Evolutionary conservation across 164 flowering plant genomes (phyloP), one percentile per base, ranked within the genome.

Genomic region (Tetrastigma voinierianum): DNA sequence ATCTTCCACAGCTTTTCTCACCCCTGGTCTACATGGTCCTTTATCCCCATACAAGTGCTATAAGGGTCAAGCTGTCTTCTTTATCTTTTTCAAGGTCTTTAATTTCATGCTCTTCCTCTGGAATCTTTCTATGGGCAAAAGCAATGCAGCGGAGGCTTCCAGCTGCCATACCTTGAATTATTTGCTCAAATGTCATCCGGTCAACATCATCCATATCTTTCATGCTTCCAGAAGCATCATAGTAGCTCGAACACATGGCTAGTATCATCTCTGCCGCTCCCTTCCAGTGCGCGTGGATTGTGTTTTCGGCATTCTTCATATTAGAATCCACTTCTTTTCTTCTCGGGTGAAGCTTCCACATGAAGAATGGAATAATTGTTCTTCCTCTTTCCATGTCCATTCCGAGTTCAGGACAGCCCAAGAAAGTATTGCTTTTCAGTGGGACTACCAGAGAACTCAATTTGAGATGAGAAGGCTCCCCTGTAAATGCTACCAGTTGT

Each of bases 201-300:
- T 65, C 76, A 0, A 0, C 52, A 9, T 62, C 76, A 44, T 68
- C 73, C 8, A 87, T 25, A 21, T 55, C 72, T 67, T 49, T 76
- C 15, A 20, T 7, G 0, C 14, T 48, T 32, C 88, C 90, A 1
- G 72, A 57, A 19, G 61, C 72, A 45, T 80, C 80, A 46, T 76
- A 73, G 71, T 72, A 85, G 25, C 67, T 70, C 1, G 90, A 81
- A 68, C 92, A 87, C 83, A 77, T 76, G 9, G 77, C 74, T n/a
- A 85, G 63, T 10, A 85, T 67, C 88, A 79, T 87, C 76, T 88
- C 90, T 9, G 84, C 87, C 1, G 86, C 93, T 13, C 90, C 93
- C 68, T 86, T 88, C 90, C 90, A 86, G 21, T 88, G 93, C 14
- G 68, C 78, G 44, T 84, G 77, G 23, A 61, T 20, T 0, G 64